Evolutionary conservation across 768 basidiomycete genomes (phyloP).

Genomic region (Austroboletus festivus): DNA sequence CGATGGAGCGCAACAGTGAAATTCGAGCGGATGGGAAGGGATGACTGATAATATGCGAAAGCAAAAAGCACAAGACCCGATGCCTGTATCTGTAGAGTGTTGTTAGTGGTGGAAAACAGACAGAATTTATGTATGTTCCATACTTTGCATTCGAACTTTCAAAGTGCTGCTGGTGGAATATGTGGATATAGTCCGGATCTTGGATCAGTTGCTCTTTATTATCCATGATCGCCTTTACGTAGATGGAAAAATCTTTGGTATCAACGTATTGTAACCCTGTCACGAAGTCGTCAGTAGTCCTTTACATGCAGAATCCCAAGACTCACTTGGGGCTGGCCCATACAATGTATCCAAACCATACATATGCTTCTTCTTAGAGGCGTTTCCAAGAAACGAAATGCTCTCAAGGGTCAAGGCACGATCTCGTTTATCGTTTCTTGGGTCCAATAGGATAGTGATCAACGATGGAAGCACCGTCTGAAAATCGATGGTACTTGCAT

Average conservation of each 20-base stretch:
- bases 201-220: conserved; percentile 55
- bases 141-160: conserved; percentile 45
- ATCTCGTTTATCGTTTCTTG: conserved; percentile 27
- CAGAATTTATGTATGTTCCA: conserved; percentile 20
- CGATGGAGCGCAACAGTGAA: conserved; percentile 48
- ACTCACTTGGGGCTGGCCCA: conserved; percentile 56
- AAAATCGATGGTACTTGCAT: conserved; percentile 64
- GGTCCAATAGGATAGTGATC: conserved; percentile 49
- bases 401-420: conserved; percentile 49
- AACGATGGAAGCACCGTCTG: conserved; percentile 74
- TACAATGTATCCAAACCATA: conserved; percentile 77
- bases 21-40: conserved; percentile 46
- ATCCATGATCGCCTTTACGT: conserved; percentile 49
- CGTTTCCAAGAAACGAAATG: conserved; percentile 44
- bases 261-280: conserved; percentile 66
- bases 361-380: conserved; percentile 44
- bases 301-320: background rate
- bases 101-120: conserved; percentile 28
- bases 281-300: conserved; percentile 20
- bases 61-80: conserved; percentile 68
- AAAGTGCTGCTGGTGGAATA: conserved; percentile 61
- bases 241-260: conserved; percentile 57
- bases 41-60: conserved; percentile 74
- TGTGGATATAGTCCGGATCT: conserved; percentile 55
- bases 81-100: conserved; percentile 55